Conservation (phyloP, 176 grass and related monocot species). For the Avena sativa region DNA sequence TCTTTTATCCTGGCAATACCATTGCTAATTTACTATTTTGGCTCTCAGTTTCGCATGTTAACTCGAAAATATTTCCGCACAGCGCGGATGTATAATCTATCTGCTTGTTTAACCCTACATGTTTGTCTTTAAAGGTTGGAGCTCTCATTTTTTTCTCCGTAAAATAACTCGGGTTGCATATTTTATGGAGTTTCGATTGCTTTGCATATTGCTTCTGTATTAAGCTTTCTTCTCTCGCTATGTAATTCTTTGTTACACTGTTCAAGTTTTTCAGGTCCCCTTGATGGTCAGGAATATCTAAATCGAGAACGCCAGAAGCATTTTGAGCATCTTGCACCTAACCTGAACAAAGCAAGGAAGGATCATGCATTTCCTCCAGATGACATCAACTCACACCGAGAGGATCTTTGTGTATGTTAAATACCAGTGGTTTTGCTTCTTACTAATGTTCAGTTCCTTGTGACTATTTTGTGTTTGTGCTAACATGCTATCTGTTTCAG, state of each 20-base stretch:
- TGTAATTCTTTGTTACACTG: conserved; percentile 61
- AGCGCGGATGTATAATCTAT: neutral
- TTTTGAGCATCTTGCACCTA: conserved; percentile 55
- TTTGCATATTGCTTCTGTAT: neutral
- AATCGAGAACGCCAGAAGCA: conserved; percentile 58
- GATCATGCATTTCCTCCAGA: conserved; percentile 54
- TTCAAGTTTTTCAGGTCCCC: conserved; percentile 88
- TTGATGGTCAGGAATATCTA: conserved; percentile 57
- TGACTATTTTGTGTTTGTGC: conserved; percentile 36
- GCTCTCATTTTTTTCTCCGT: conserved; percentile 22
- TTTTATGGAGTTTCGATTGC: neutral
- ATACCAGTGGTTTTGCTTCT: conserved; percentile 44
- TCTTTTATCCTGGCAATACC: conserved; percentile 2
- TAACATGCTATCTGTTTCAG: conserved; percentile 54
- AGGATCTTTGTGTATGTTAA: conserved; percentile 63
- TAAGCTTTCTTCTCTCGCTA: conserved; percentile 37
- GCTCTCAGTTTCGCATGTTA: conserved; percentile 16
- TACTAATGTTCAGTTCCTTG: conserved; percentile 33
- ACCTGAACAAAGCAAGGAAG: conserved; percentile 50
- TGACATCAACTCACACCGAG: conserved; percentile 55
- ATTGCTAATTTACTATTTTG: conserved; percentile 5
- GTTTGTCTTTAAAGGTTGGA: neutral
- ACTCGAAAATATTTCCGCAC: neutral
- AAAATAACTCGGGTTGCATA: neutral
- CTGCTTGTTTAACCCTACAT: neutral